Evolutionary conservation across 768 basidiomycete genomes (phyloP).

Genomic region (Lactarius deliciosus): DNA sequence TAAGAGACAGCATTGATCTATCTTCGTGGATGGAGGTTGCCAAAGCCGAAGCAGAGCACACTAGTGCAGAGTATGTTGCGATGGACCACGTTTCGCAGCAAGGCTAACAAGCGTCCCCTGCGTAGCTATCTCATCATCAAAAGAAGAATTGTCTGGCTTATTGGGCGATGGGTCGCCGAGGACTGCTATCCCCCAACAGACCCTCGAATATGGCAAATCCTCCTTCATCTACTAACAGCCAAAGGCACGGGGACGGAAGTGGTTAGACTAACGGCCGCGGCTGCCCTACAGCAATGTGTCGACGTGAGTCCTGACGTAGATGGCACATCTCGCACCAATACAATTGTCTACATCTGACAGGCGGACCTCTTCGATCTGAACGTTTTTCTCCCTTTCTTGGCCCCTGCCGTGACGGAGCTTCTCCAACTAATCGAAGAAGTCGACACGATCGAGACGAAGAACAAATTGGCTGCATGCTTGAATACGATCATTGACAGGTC

Average conservation of each 20-base stretch:
- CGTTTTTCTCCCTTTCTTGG: constrained; percentile 69
- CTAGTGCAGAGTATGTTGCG: constrained; percentile 54
- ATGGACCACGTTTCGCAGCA: background rate
- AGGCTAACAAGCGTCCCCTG: constrained; percentile 11
- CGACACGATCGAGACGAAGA: constrained; percentile 75
- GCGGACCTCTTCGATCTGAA: constrained; percentile 60
- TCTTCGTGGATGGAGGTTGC: constrained; percentile 65
- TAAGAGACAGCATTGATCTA: constrained; percentile 67
- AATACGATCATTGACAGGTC: constrained; percentile 64
- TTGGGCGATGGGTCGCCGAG: constrained; percentile 86
- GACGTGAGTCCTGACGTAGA: constrained; percentile 61
- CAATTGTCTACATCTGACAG: constrained; percentile 39
- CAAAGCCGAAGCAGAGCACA: constrained; percentile 54
- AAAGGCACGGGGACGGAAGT: constrained; percentile 76
- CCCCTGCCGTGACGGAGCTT: constrained; percentile 58
- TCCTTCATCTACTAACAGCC: constrained; percentile 73
- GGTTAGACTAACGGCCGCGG: constrained; percentile 82
- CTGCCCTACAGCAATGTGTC: constrained; percentile 76
- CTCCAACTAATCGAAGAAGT: constrained; percentile 70
- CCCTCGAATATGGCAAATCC: constrained; percentile 72
- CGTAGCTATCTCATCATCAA: constrained; percentile 87
- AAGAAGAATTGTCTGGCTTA: constrained; percentile 91
- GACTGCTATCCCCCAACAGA: constrained; percentile 59
- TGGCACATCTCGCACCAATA: background rate
- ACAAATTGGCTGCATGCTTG: constrained; percentile 65